A percentile compares a stretch with the other conserved stretches of the same genome.
phyloP scores from a whole-genome alignment of 2,329 filamentous ascomycete species.

The Fusarium cicatricum region DNA sequence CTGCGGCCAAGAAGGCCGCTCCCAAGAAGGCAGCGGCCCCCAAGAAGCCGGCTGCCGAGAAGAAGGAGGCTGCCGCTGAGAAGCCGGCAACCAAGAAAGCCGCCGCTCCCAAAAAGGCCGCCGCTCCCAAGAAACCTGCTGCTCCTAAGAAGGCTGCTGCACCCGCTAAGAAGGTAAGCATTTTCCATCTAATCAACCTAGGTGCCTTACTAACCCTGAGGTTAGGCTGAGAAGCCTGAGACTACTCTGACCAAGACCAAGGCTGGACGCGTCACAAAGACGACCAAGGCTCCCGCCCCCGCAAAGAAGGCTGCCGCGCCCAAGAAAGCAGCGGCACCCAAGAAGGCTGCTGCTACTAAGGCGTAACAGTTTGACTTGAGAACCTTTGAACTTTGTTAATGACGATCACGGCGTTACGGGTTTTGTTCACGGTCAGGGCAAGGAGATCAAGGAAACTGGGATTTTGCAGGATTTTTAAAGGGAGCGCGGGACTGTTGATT shows the following conservation, averaged over 20 bases:
- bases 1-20: no score
- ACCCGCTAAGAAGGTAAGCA: conserved; percentile 29
- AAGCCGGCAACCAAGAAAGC: conserved; percentile 46
- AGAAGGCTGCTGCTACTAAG: conserved; percentile 58
- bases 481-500: conserved; percentile 37
- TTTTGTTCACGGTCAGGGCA: conserved; percentile 41
- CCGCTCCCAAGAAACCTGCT: conserved; percentile 48
- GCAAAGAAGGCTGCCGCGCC: conserved; percentile 49
- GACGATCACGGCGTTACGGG: conserved; percentile 49
- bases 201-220: conserved; percentile 1
- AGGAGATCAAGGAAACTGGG: conserved; percentile 40
- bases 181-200: not conserved
- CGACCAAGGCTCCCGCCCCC: conserved; percentile 51
- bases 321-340: conserved; percentile 48
- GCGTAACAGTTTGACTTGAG: conserved; percentile 42
- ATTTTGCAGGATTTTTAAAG: conserved; percentile 38
- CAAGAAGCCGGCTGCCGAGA: conserved; percentile 62
- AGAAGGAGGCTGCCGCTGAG: conserved; percentile 14
- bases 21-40: conserved; percentile 69
- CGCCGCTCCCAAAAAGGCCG: conserved; percentile 37
- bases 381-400: conserved; percentile 46
- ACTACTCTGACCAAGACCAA: conserved; percentile 82
- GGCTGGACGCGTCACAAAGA: conserved; percentile 84
- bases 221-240: conserved; percentile 65
- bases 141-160: conserved; percentile 47